phyloP scores from a whole-genome alignment of 306 rosid species.

The Phaseolus lunatus region DNA sequence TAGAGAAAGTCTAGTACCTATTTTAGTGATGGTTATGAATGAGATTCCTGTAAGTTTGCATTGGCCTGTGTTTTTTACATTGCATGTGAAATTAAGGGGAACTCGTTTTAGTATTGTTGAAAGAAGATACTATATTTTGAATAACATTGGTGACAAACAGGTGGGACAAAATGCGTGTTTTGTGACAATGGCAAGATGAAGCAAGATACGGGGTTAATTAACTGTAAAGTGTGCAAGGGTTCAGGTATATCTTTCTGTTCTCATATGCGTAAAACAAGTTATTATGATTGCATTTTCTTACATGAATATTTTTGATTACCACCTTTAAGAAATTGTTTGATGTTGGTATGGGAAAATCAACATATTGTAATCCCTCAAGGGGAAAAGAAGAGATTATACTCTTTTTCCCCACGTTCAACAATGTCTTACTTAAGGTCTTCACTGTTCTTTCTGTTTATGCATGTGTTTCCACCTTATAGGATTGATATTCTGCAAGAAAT shows the following conservation, averaged over 20 bases:
- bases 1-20: constrained; percentile 17
- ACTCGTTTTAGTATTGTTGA: constrained; percentile 16
- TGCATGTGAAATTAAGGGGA: background rate
- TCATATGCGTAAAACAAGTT: background rate
- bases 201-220: constrained; percentile 68
- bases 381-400: background rate
- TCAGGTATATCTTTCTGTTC: constrained; percentile 70
- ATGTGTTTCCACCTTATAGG: constrained; percentile 56
- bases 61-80: background rate
- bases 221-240: constrained; percentile 96
- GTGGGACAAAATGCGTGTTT: constrained; percentile 94
- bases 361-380: background rate
- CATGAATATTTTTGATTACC: background rate
- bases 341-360: background rate
- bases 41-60: background rate
- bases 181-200: constrained; percentile 92
- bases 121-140: constrained; percentile 33
- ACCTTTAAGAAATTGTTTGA: background rate
- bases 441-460: constrained; percentile 16
- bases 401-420: background rate
- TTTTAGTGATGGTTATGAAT: constrained; percentile 4
- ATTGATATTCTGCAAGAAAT: constrained; percentile 93
- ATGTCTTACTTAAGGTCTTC: constrained; percentile 9
- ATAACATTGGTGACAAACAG: constrained; percentile 52
- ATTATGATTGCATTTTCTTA: constrained; percentile 15